Evolutionary conservation across 1,139 yeast species (phyloP), one percentile per base, ranked within the genome.

Genomic region (Geotrichum reessii): DNA sequence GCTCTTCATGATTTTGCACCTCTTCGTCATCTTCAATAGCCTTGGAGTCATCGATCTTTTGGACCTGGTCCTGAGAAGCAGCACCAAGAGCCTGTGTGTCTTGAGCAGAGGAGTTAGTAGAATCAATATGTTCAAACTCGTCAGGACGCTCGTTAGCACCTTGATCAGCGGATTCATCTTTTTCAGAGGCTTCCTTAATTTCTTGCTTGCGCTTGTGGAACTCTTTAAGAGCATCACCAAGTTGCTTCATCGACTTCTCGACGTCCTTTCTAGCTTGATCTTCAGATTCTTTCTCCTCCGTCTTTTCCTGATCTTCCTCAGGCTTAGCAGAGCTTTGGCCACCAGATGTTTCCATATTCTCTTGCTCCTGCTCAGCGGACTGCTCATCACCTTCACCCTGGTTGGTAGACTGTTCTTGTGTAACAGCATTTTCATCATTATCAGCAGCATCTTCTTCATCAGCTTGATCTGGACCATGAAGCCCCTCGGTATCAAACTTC

Each of bases 81-180:
- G 95, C 85, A 25, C 98, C 99, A 59, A 93, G 75, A 0, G 98
- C 99, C 72, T 95, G 98, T 0, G 96, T 87, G 59, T 88, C 93
- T 47, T 72, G 73, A 50, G 86, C 84, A 7, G 90, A 81, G 64
- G 84, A 84, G 53, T 87, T 91, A 11, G 70, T 74, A 50, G 95
- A 97, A 52, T 89, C 93, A 58, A 90, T 80, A 70, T 93, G 98
- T 71, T 92, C 95, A 71, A 92, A 89, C 66, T 91, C 97, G 68
- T 91, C 96, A 0, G 95, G 91, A 55, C 84, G 80, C 64, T 82
- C 85, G 62, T 81, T 85, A 17, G 78, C 74, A 37, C 55, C 52
- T 46, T 60, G 61, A 7, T 58, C 58, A 49, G 84, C 82, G 50
- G 79, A 81, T 55, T 72, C 70, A 52, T 77, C 78, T 47, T 78